These are phyloP conservation scores for Phaeodactylum tricornutum DNA, from an alignment of 108 stramenopile species.

Conservation along the genomic window DNA sequence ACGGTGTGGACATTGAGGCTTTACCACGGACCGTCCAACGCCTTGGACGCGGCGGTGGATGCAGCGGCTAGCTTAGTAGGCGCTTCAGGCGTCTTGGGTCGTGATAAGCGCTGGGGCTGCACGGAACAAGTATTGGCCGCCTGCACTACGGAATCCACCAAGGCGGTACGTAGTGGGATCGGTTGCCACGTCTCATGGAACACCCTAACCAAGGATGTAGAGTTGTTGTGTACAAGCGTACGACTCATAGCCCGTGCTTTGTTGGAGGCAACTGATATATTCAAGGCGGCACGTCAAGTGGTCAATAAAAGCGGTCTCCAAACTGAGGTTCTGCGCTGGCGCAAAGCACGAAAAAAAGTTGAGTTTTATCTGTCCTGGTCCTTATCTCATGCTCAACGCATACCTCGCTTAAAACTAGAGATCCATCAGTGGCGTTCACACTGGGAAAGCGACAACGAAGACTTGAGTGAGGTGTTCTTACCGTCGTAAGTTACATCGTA, in stretches of 20 bases:
- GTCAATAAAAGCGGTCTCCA: constrained; percentile 1
- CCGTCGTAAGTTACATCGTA: neutral
- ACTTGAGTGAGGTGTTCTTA: neutral
- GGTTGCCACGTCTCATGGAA: constrained; percentile 17
- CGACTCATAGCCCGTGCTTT: constrained; percentile 26
- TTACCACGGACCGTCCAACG: constrained; percentile 31
- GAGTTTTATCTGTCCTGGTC: constrained; percentile 41
- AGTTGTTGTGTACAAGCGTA: constrained; percentile 6
- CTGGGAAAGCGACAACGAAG: neutral
- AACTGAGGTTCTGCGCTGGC: constrained; percentile 7
- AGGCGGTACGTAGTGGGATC: neutral
- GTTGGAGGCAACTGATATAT: constrained; percentile 28
- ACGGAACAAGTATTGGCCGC: constrained; percentile 16
- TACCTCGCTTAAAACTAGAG: neutral
- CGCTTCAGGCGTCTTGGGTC: constrained; percentile 20
- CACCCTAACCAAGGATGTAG: constrained; percentile 19
- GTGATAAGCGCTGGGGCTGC: constrained; percentile 13
- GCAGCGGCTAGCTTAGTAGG: constrained; percentile 19
- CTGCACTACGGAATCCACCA: constrained; percentile 6
- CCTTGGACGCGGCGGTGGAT: constrained; percentile 12
- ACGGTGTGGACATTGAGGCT: constrained; percentile 22
- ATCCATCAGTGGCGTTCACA: neutral
- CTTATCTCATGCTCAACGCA: neutral
- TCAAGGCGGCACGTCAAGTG: constrained; percentile 10
- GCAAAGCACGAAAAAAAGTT: constrained; percentile 29